Base-by-base conservation (phyloP, 305 asterid genomes). In the Solanum aculeatissimum region DNA sequence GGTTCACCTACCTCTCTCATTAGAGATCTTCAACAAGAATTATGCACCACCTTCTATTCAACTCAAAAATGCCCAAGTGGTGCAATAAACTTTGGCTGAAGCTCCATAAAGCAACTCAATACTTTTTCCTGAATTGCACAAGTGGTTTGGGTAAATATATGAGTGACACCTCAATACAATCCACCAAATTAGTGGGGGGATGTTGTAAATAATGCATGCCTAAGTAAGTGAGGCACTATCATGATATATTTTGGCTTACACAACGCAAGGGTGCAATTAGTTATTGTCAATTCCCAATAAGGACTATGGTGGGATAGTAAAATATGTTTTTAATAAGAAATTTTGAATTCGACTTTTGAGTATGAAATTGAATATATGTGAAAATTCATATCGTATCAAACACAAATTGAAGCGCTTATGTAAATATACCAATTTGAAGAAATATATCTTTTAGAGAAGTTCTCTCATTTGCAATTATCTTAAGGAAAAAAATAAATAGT, bases 121-220 rank as follows among this genome's bases (percentile, higher is more conserved):
- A 21, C 16, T 15, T 75, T 49, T 45, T 9, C 16, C 43, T 49
- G 1, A 47, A 75, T 75, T 47, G 62, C 38, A 27, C 58, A 14
- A 72, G 8, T 45, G n/a, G 58, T 21, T 72, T 45, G 81, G 40
- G 40, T 45, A 43, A 72, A 72, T 45, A 23, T 9, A 47, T 27
- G 81, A 74, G 60, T 45, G 60, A 8, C 81, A 74, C 81, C 40
- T 74, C 35, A 72, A 49, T 27, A 25, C 25, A 74, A 9, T 75
- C 81, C 62, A 75, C 81, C 49, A 47, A 23, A 15, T 47, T 25
- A 75, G 45, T 75, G 81, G 81, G 15, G 62, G 62, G 38, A 45
- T 45, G 4, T n/a, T 57, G 38, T 72, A 72, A 75, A 75, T 47
- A 75, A 27, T 49, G 43, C 25, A 75, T 75, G 43, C 62, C 43